These are phyloP conservation scores for Phytophthora rubi DNA, from an alignment of 352 stramenopile species.

Conservation along the genomic window DNA sequence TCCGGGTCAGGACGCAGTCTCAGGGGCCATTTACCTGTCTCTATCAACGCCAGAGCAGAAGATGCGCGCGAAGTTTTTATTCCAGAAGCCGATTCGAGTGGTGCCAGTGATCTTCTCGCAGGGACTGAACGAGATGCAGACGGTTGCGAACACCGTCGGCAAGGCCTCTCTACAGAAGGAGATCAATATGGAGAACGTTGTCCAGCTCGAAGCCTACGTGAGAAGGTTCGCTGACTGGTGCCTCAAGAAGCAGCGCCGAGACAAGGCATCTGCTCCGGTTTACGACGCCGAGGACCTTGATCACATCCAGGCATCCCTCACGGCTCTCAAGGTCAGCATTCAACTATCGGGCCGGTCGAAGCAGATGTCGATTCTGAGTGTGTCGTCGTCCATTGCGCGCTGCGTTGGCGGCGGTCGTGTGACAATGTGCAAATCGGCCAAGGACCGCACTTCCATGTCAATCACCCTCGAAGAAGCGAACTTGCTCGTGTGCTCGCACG, in stretches of 20 bases:
- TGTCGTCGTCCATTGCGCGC: slow-evolving; percentile 76
- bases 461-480: slow-evolving; percentile 94
- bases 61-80: slow-evolving; percentile 62
- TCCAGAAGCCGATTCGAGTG: slow-evolving; percentile 65
- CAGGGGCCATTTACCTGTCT: slow-evolving; percentile 71
- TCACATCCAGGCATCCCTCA: slow-evolving; percentile 42
- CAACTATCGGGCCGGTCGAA: slow-evolving; percentile 66
- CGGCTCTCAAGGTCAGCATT: slow-evolving; percentile 48
- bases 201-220: slow-evolving; percentile 66
- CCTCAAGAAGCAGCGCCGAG: slow-evolving; percentile 35
- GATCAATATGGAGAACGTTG: slow-evolving; percentile 82
- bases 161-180: slow-evolving; percentile 79
- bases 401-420: slow-evolving; percentile 90
- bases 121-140: slow-evolving; percentile 95
- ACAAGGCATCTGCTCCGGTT: slow-evolving; percentile 22
- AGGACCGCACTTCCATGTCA: slow-evolving; percentile 98
- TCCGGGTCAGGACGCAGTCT: slow-evolving; percentile 75
- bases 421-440: slow-evolving; percentile 97
- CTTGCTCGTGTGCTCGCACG: slow-evolving; percentile 63
- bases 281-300: slow-evolving; percentile 40
- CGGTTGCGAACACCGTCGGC: slow-evolving; percentile 89
- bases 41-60: slow-evolving; percentile 56
- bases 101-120: slow-evolving; percentile 87
- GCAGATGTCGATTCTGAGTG: slow-evolving; percentile 81
- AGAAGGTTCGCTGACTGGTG: slow-evolving; percentile 48